Evolutionary conservation across 1,284 basidiomycete species (phyloP).

Genomic region (Boletellus dicymbophilus): DNA sequence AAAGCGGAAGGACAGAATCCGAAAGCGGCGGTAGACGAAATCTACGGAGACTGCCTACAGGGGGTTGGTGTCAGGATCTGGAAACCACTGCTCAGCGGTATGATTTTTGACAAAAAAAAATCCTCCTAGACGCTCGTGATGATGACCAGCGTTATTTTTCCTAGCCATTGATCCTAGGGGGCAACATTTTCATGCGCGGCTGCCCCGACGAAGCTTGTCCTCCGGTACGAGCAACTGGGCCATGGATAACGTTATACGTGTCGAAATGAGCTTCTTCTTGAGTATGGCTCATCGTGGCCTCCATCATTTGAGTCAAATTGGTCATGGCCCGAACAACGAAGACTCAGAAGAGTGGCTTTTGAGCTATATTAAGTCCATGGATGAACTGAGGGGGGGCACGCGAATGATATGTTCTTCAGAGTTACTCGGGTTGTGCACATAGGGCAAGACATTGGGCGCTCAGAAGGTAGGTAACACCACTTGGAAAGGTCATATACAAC

Average conservation of each 20-base stretch:
- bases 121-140: neutral
- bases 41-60: conserved; percentile 96
- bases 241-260: conserved; percentile 75
- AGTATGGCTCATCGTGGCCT: conserved; percentile 99
- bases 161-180: conserved; percentile 84
- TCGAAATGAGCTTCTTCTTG: conserved; percentile 65
- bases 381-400: conserved; percentile 67
- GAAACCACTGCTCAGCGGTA: conserved; percentile 89
- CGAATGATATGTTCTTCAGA: conserved; percentile 88
- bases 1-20: conserved; percentile 46
- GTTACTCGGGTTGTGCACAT: conserved; percentile 95
- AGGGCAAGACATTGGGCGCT: conserved; percentile 91
- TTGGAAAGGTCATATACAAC: neutral
- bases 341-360: conserved; percentile 97
- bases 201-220: conserved; percentile 90
- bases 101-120: neutral
- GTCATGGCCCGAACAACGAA: conserved; percentile 95
- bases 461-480: conserved; percentile 68
- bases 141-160: neutral
- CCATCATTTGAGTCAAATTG: conserved; percentile 94
- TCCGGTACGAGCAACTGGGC: conserved; percentile 73
- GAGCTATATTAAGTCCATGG: conserved; percentile 94
- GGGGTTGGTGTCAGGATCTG: conserved; percentile 71
- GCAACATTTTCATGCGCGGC: conserved; percentile 96
- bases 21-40: conserved; percentile 92